Conservation (phyloP, 1,284 basidiomycete species). For the Papiliotrema flavescens region DNA sequence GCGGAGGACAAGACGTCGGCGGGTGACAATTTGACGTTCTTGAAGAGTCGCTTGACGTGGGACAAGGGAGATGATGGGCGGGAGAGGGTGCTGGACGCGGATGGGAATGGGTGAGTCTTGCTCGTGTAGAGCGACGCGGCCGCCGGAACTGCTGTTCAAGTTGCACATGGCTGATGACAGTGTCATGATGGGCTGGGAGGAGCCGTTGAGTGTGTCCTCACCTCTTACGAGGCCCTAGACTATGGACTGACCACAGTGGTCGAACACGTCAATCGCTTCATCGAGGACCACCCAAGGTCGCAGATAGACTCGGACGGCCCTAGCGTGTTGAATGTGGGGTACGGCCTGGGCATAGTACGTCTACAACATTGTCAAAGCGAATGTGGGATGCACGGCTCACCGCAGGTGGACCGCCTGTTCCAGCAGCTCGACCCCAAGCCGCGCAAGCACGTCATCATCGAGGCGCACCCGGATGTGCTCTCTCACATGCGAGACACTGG, state of each 20-base stretch:
- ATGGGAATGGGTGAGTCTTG: conserved; percentile 64
- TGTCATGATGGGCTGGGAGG: conserved; percentile 98
- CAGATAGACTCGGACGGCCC: conserved; percentile 52
- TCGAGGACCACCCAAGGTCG: conserved; percentile 54
- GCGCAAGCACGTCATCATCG: conserved; percentile 81
- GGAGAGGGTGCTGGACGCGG: conserved; percentile 58
- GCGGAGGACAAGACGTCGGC: conserved; percentile 63
- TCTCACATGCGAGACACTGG: conserved; percentile 67
- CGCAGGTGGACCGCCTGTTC: conserved; percentile 76
- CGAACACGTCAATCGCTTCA: conserved; percentile 55
- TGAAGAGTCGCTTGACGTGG: conserved; percentile 69
- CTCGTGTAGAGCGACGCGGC: neutral
- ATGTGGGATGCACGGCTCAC: conserved; percentile 6
- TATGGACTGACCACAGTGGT: conserved; percentile 43
- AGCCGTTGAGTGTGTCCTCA: conserved; percentile 61
- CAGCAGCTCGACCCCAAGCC: conserved; percentile 58
- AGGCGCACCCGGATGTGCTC: conserved; percentile 90
- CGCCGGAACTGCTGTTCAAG: too few species aligned
- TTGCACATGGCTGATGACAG: conserved; percentile 9
- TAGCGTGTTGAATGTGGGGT: conserved; percentile 84
- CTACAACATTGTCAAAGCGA: conserved; percentile 5
- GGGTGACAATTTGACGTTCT: conserved; percentile 70
- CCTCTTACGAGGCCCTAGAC: neutral
- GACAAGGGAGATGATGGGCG: conserved; percentile 69
- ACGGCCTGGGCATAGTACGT: conserved; percentile 87